Percentiles rank a stretch among this genome's conserved stretches.
Conservation (phyloP, 1,139 yeast genomes). For the Nadsonia commutata region DNA sequence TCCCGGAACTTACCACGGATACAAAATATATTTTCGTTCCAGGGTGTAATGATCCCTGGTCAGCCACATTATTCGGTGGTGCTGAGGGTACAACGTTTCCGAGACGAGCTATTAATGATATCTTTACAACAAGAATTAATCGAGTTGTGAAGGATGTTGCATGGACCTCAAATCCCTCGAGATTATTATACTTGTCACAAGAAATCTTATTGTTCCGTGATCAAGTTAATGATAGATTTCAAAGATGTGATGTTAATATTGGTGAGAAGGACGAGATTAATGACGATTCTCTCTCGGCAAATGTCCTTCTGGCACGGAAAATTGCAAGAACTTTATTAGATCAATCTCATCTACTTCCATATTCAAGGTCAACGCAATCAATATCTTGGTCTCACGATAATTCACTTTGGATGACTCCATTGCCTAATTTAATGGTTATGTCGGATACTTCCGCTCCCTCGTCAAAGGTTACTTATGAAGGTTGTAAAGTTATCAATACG, state of each 20-base stretch:
- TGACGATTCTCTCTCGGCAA: background rate
- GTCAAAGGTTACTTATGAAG: constrained; percentile 67
- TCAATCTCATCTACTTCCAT: constrained; percentile 81
- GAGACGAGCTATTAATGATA: constrained; percentile 48
- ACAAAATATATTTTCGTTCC: constrained; percentile 58
- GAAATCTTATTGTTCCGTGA: constrained; percentile 67
- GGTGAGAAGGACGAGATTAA: background rate
- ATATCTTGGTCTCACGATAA: constrained; percentile 58
- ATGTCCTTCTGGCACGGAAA: constrained; percentile 47
- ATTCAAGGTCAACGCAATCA: constrained; percentile 43
- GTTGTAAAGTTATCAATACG: constrained; percentile 66
- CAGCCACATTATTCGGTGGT: constrained; percentile 42
- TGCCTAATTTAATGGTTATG: constrained; percentile 44
- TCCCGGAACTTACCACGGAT: constrained; percentile 25
- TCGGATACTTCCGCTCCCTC: constrained; percentile 56
- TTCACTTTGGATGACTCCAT: constrained; percentile 54
- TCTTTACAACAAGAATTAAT: constrained; percentile 54
- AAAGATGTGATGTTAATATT: constrained; percentile 42
- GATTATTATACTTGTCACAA: constrained; percentile 66
- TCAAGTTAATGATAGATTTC: constrained; percentile 49
- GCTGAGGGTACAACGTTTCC: constrained; percentile 58
- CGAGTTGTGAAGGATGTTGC: constrained; percentile 47
- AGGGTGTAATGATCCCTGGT: constrained; percentile 92
- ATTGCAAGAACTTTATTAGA: constrained; percentile 67
- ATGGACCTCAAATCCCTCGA: constrained; percentile 68